Evolutionary conservation across 225 moss, liverwort and hornwort species (phyloP).

Genomic region (Marchantia polymorpha): DNA sequence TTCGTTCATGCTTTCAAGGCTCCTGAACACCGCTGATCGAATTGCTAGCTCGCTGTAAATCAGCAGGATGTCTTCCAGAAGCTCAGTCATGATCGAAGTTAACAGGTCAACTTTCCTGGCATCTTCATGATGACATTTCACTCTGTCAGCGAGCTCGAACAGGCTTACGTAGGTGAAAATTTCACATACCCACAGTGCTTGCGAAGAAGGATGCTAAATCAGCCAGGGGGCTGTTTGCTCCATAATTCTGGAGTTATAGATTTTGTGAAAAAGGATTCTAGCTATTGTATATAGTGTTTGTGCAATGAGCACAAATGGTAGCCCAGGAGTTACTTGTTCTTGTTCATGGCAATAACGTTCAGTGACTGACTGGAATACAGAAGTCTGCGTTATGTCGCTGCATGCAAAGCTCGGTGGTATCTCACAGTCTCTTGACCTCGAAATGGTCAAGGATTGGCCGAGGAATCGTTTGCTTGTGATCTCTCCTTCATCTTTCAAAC

Average conservation of each 20-base stretch:
- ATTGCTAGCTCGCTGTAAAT: not conserved
- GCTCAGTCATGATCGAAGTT: not conserved
- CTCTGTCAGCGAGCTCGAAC: not conserved
- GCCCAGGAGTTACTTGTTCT: no score
- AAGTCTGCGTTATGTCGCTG: not conserved
- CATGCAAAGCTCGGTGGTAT: not conserved
- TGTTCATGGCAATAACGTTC: not conserved
- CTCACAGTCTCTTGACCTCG: not conserved
- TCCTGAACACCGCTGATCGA: not conserved
- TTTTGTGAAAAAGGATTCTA: not conserved
- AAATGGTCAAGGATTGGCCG: not conserved
- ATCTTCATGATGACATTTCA: not conserved
- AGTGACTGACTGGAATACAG: not conserved
- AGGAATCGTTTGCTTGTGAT: no score
- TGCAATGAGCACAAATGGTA: not conserved
- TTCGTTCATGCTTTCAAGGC: not conserved
- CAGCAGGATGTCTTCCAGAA: no score
- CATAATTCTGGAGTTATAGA: not conserved
- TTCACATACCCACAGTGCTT: not conserved
- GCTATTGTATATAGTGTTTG: constrained; percentile 3
- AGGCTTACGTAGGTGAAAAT: not conserved
- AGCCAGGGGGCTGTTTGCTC: not conserved
- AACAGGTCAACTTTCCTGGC: not conserved
- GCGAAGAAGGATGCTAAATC: not conserved
- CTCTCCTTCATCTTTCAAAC: no score